phyloP scores from a whole-genome alignment of 306 rosid species.

The Gleditsia sinensis region DNA sequence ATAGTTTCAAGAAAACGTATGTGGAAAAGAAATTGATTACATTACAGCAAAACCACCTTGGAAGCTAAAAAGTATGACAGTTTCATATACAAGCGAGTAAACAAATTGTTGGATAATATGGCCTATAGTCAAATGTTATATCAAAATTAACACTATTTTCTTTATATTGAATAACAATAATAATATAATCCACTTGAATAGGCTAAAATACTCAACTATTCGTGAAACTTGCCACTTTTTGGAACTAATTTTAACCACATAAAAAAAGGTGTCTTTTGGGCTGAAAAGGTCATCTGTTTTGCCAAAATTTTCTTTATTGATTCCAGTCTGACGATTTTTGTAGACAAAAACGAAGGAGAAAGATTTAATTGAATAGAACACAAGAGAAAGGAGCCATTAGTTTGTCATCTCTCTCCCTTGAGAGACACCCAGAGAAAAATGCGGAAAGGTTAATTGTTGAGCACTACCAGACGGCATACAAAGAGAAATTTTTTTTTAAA shows the following conservation, averaged over 20 bases:
- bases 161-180: too few relatives aligned
- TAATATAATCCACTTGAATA: too few relatives aligned
- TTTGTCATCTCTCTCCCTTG: background rate
- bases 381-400: background rate
- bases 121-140: too few relatives aligned
- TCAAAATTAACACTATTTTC: too few relatives aligned
- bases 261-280: background rate
- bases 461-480: slow-evolving; percentile 12
- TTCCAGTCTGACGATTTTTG: background rate
- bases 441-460: background rate
- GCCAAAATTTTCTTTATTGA: background rate
- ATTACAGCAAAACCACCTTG: background rate
- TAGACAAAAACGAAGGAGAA: background rate
- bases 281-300: background rate
- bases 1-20: slow-evolving; percentile 1
- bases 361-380: background rate
- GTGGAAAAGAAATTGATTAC: background rate
- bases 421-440: too few relatives aligned
- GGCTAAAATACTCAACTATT: background rate
- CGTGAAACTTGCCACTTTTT: background rate
- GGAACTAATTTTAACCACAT: too few relatives aligned
- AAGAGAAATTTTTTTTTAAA: too few relatives aligned
- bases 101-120: background rate
- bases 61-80: background rate
- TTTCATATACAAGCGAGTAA: background rate